Evolutionary conservation across 257 asterid genomes (phyloP), one percentile per base, ranked within the genome.

Genomic region (Scutellaria minor): DNA sequence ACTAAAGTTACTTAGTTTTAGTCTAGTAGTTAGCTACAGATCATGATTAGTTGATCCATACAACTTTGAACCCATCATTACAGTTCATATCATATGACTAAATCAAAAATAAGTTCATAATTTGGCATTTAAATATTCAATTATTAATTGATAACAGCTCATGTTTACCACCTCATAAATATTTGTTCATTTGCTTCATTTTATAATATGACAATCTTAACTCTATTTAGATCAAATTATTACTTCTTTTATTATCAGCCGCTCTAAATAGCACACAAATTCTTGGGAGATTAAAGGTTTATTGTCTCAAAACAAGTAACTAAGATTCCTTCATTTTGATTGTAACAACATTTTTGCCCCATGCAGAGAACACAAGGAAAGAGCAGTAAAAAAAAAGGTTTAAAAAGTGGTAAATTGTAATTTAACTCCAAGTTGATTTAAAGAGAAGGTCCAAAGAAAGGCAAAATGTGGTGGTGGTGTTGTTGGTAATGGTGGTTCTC

Each of bases 1-100:
- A 9, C 58, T 39, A 67, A 60, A 75, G 64, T 44, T 60, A 42
- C 63, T 68, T 57, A 72, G 20, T 50, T 52, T 72, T 75, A 67
- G 81, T 67, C 52, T 10, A 72, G 79, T 75, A 57, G 83, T 61
- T 82, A 74, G 78, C 59, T 77, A 75, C 70, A 57, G 70, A 65
- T 74, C 74, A 71, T 75, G 67, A 82, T 82, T 82, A 82, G 84
- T 70, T 82, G 82, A 76, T 64, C 82, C 82, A 76, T 82, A 64
- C 41, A 79, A 37, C 65, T 76, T 72, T 72, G 77, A 75, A 67
- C 77, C 81, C 54, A 40, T n/a, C 37, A 9, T 48, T 46, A 31
- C 64, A 11, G 44, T 57, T 24, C 46, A 71, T 52, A 66, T 71
- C 42, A 64, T 56, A 51, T 44, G 31, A 27, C 64, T 31, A 57